phyloP scores from a whole-genome alignment of 192 early-diverging fungal species.

The Thamnidium elegans region DNA sequence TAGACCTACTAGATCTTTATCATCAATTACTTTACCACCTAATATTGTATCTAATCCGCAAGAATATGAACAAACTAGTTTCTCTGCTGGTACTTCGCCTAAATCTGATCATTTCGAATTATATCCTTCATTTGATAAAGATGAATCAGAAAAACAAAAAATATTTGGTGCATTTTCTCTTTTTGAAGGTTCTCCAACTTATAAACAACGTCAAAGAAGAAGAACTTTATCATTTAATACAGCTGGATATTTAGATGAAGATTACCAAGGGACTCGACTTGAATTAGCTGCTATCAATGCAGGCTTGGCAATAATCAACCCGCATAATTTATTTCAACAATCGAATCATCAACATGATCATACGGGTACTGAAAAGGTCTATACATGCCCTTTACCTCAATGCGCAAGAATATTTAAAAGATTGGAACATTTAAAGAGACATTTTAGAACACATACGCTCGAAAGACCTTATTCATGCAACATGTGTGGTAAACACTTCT shows the following conservation, averaged over 20 bases:
- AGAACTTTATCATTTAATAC: constrained; percentile 39
- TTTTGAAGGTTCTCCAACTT: constrained; percentile 69
- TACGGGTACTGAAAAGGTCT: constrained; percentile 15
- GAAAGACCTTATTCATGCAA: constrained; percentile 56
- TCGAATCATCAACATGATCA: neutral
- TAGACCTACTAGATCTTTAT: neutral
- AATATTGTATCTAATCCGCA: neutral
- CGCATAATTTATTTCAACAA: neutral
- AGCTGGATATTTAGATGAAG: neutral
- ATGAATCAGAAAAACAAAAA: constrained; percentile 8
- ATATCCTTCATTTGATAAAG: neutral
- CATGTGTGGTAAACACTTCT: constrained; percentile 55
- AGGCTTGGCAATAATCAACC: constrained; percentile 2
- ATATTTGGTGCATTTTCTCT: constrained; percentile 57
- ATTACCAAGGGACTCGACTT: constrained; percentile 2
- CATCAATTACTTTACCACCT: neutral
- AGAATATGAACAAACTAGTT: no score
- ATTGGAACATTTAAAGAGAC: constrained; percentile 56
- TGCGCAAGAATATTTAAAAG: constrained; percentile 57
- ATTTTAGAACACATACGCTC: constrained; percentile 57
- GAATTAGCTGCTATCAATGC: constrained; percentile 1
- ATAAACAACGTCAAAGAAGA: constrained; percentile 63
- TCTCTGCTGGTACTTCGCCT: no score
- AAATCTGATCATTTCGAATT: neutral
- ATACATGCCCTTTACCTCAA: constrained; percentile 48